A percentile compares a stretch with the other conserved stretches of the same genome.
phyloP scores from a whole-genome alignment of 1,139 yeast species.

The Blastobotrys buckinghamii region DNA sequence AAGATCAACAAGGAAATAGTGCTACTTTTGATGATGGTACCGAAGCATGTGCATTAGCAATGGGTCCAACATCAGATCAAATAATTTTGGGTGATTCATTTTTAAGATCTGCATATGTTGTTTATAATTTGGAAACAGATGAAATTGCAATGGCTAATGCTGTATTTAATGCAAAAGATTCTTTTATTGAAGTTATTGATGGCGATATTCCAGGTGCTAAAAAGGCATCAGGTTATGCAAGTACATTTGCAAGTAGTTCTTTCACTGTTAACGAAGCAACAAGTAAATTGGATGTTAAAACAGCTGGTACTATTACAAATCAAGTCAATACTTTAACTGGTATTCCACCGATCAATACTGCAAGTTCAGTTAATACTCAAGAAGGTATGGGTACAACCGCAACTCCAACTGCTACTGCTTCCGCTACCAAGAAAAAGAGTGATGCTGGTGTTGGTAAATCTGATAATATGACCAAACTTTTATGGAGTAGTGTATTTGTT shows the following conservation, averaged over 20 bases:
- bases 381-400: background rate
- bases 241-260: constrained; percentile 14
- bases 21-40: constrained; percentile 22
- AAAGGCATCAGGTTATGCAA: constrained; percentile 24
- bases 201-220: constrained; percentile 28
- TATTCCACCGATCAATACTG: background rate
- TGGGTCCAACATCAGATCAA: constrained; percentile 51
- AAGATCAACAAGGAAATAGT: constrained; percentile 13
- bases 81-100: constrained; percentile 59
- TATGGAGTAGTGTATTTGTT: too few relatives aligned
- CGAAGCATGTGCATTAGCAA: constrained; percentile 38
- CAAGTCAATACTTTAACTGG: constrained; percentile 1
- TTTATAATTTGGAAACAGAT: constrained; percentile 58
- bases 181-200: constrained; percentile 24
- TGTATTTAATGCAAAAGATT: constrained; percentile 19
- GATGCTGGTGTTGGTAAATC: background rate
- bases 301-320: background rate
- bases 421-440: background rate
- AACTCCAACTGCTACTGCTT: constrained; percentile 2
- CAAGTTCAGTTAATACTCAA: background rate
- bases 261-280: constrained; percentile 5
- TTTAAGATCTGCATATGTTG: constrained; percentile 60
- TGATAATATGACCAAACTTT: too few relatives aligned
- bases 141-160: constrained; percentile 67
- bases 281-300: background rate